Conservation (phyloP, 805 yeast species). For the Saccharomyces kudriavzevii region DNA sequence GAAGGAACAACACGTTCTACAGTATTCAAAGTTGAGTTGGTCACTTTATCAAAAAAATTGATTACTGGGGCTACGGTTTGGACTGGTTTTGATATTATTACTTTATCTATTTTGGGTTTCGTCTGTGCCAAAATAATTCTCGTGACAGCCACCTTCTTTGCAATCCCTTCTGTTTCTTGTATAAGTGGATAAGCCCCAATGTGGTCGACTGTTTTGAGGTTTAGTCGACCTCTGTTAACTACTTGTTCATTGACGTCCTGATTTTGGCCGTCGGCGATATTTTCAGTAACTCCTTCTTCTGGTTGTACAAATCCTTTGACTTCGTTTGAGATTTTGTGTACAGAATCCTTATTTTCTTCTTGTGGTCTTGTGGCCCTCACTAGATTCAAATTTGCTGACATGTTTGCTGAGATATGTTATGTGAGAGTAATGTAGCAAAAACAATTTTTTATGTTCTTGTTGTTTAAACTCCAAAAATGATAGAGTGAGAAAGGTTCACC, state of each 20-base stretch:
- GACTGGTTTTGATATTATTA: slow-evolving; percentile 25
- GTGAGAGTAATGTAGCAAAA: not conserved
- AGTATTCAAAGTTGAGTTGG: slow-evolving; percentile 47
- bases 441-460: not conserved
- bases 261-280: not conserved
- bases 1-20: slow-evolving; percentile 56
- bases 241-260: not conserved
- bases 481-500: not conserved
- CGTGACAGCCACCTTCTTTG: slow-evolving; percentile 33
- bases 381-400: not conserved
- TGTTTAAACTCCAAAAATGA: not conserved
- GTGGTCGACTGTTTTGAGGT: slow-evolving; percentile 33
- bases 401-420: not conserved
- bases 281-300: not conserved
- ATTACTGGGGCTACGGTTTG: slow-evolving; percentile 39
- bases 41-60: slow-evolving; percentile 40
- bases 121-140: slow-evolving; percentile 28
- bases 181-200: slow-evolving; percentile 43
- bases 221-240: not conserved
- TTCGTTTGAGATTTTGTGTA: not conserved
- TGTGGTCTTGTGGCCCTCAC: not conserved
- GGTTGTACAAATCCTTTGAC: not conserved
- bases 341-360: not conserved
- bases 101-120: slow-evolving; percentile 27
- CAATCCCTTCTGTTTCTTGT: slow-evolving; percentile 32